phyloP scores from a whole-genome alignment of 2,329 filamentous ascomycete genomes.

The Epichloe hybrida region DNA sequence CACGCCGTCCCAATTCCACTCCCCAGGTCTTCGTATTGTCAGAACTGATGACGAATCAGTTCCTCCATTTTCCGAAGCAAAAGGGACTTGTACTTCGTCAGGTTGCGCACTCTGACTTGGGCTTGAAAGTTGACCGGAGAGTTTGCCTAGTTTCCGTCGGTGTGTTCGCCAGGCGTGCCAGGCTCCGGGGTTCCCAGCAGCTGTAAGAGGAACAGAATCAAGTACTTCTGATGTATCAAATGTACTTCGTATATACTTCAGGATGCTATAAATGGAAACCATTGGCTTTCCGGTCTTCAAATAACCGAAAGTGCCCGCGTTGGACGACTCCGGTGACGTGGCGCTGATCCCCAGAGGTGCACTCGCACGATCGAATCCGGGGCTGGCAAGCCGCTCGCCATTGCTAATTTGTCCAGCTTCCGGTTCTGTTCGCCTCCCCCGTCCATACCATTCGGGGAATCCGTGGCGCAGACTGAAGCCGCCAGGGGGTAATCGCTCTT shows the following conservation, averaged over 20 bases:
- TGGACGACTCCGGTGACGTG: constrained; percentile 18
- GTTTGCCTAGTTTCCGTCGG: constrained; percentile 27
- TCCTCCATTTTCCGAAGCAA: not conserved
- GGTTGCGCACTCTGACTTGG: not conserved
- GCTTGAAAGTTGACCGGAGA: constrained; percentile 6
- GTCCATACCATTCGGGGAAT: constrained; percentile 81
- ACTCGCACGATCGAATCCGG: constrained; percentile 12
- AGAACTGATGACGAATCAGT: constrained; percentile 2
- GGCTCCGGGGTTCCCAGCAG: constrained; percentile 78
- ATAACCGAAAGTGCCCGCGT: constrained; percentile 21
- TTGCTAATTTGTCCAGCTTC: constrained; percentile 30
- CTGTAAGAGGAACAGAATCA: constrained; percentile 65
- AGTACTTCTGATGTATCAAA: constrained; percentile 69
- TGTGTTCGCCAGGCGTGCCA: constrained; percentile 88
- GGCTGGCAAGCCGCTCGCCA: constrained; percentile 20
- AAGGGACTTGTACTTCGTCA: not conserved
- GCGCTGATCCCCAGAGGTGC: constrained; percentile 9
- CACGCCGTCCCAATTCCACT: constrained; percentile 97
- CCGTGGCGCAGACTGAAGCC: constrained; percentile 84
- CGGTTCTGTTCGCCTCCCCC: constrained; percentile 28
- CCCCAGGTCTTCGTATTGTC: constrained; percentile 39
- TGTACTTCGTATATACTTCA: constrained; percentile 68
- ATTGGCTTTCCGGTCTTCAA: constrained; percentile 27
- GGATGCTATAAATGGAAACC: constrained; percentile 50
- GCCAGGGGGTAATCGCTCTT: constrained; percentile 77